Evolutionary conservation across 208 protist genomes (phyloP).

Genomic region (Strigomonas galati): DNA sequence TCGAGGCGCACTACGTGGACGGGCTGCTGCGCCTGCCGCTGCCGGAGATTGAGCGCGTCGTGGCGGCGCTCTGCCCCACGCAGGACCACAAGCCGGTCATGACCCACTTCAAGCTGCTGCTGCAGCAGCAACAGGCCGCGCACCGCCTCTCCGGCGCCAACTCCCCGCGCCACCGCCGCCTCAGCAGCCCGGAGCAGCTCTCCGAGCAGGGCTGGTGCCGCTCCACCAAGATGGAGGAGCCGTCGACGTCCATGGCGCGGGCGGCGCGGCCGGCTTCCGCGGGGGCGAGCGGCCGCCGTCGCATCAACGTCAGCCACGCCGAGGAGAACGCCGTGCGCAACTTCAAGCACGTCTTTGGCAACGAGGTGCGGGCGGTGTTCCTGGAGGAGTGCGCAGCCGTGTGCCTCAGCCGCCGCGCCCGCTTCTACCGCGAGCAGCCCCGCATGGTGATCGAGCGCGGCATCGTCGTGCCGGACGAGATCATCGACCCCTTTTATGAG

Average conservation of each 20-base stretch:
- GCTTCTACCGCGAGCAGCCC: slow-evolving; percentile 40
- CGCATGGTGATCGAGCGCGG: slow-evolving; percentile 22
- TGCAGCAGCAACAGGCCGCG: slow-evolving; percentile 12
- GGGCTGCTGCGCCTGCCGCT: slow-evolving; percentile 35
- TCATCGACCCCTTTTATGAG: slow-evolving; percentile 29
- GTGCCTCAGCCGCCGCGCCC: slow-evolving; percentile 30
- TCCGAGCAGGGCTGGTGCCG: background rate
- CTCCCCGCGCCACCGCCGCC: background rate
- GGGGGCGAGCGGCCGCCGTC: slow-evolving; percentile 6
- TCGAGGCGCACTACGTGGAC: slow-evolving; percentile 36
- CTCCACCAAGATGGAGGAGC: background rate
- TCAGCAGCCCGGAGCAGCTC: background rate
- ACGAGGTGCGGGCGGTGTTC: slow-evolving; percentile 48
- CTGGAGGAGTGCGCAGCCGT: slow-evolving; percentile 36
- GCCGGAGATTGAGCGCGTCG: slow-evolving; percentile 41
- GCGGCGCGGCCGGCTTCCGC: background rate
- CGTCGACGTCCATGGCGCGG: background rate
- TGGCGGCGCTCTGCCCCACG: slow-evolving; percentile 25
- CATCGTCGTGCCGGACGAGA: slow-evolving; percentile 36
- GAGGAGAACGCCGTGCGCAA: slow-evolving; percentile 19
- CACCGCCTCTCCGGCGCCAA: background rate
- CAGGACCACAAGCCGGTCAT: slow-evolving; percentile 34
- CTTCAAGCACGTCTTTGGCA: slow-evolving; percentile 33
- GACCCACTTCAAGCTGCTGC: slow-evolving; percentile 35
- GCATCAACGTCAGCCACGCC: slow-evolving; percentile 6